Evolutionary conservation across 169 alveolate genomes (phyloP).

Genomic region (Theileria parva): DNA sequence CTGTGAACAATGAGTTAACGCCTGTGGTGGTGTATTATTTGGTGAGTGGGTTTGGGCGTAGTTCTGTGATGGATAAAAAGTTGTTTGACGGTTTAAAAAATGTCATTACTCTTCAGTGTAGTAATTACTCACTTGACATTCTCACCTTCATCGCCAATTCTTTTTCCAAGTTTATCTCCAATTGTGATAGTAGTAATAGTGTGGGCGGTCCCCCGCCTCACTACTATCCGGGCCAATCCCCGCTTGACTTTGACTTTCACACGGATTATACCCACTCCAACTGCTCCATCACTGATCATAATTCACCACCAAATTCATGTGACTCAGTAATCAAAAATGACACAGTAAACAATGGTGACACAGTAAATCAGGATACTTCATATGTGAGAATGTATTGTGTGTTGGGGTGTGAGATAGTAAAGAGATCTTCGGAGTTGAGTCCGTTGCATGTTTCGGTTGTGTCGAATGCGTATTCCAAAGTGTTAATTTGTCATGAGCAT

Average conservation of each 20-base stretch:
- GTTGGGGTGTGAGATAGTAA: constrained; percentile 34
- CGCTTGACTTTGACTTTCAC: too few species aligned
- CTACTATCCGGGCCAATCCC: too few species aligned
- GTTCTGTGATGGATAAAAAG: constrained; percentile 22
- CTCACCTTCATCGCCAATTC: constrained; percentile 51
- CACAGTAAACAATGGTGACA: too few species aligned
- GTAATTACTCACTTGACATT: constrained; percentile 34
- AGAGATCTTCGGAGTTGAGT: constrained; percentile 7
- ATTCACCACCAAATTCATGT: too few species aligned
- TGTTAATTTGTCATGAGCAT: constrained; percentile 44
- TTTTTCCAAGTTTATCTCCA: constrained; percentile 59
- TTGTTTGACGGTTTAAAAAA: constrained; percentile 31
- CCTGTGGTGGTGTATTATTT: constrained; percentile 40
- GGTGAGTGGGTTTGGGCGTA: constrained; percentile 50
- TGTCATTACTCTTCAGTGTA: constrained; percentile 9
- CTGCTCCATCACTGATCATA: too few species aligned
- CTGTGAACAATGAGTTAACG: too few species aligned
- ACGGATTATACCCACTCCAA: too few species aligned
- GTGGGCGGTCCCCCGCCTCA: too few species aligned
- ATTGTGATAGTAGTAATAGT: too few species aligned
- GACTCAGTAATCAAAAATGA: too few species aligned
- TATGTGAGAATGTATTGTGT: constrained; percentile 25
- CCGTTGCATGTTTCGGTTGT: constrained; percentile 45
- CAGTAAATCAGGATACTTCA: too few species aligned
- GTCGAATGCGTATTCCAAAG: constrained; percentile 58